phyloP scores from a whole-genome alignment of 2,329 filamentous ascomycete species.

The Cordyceps pruinosa region DNA sequence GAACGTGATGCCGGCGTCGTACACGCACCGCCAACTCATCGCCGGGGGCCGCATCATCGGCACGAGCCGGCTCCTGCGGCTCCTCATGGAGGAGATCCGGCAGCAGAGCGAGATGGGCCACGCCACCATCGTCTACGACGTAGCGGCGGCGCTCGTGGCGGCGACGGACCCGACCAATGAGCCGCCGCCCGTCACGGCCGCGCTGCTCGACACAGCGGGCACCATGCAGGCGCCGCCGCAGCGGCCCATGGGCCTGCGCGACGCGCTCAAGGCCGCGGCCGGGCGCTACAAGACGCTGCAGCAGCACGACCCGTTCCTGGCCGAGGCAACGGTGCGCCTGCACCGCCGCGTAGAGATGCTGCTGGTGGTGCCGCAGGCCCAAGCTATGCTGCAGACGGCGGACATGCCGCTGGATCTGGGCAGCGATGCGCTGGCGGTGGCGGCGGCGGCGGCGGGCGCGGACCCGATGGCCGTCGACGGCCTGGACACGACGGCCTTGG shows the following conservation, averaged over 20 bases:
- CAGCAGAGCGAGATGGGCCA: constrained; percentile 53
- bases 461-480: constrained; percentile 38
- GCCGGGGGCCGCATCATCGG: constrained; percentile 55
- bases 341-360: constrained; percentile 60
- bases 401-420: constrained; percentile 36
- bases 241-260: constrained; percentile 49
- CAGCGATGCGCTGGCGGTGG: constrained; percentile 23
- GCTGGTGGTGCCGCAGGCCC: constrained; percentile 39
- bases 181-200: constrained; percentile 23
- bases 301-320: constrained; percentile 47
- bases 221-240: constrained; percentile 33
- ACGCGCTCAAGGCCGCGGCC: constrained; percentile 51
- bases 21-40: constrained; percentile 66
- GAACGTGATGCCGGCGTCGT: constrained; percentile 54
- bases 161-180: constrained; percentile 52
- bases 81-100: constrained; percentile 62
- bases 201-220: constrained; percentile 28
- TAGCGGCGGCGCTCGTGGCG: constrained; percentile 62
- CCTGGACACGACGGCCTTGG: constrained; percentile 27
- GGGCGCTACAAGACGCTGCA: constrained; percentile 51
- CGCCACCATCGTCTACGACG: constrained; percentile 58
- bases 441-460: constrained; percentile 18
- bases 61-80: constrained; percentile 49
- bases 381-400: constrained; percentile 35
- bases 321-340: constrained; percentile 57